phyloP scores from a whole-genome alignment of 257 asterid genomes.

The Vinca minor region DNA sequence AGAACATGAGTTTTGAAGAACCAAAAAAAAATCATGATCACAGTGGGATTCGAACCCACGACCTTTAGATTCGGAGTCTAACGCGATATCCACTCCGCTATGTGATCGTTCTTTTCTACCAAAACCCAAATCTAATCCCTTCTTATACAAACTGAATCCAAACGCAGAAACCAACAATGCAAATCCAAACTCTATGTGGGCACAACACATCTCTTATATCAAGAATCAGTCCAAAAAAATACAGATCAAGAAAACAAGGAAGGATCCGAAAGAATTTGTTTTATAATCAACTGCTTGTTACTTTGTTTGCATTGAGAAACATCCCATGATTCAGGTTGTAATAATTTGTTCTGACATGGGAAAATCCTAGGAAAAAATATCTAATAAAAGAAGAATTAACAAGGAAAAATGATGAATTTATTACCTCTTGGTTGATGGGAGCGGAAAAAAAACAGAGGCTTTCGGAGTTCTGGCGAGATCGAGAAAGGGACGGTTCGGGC shows the following conservation, averaged over 20 bases:
- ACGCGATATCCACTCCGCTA: conserved; percentile 99
- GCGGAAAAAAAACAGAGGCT: no score
- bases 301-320: not conserved
- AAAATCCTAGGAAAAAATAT: not conserved
- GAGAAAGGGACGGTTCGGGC: no score
- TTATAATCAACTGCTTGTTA: not conserved
- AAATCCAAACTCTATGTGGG: not conserved
- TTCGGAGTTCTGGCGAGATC: no score
- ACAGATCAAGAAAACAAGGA: not conserved
- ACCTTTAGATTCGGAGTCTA: conserved; percentile 97
- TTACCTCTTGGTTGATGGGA: no score
- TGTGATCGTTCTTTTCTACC: conserved; percentile 32
- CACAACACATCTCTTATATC: not conserved
- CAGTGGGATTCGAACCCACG: conserved; percentile 99
- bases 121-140: not conserved
- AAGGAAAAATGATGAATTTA: no score
- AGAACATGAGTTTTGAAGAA: no score
- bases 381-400: not conserved
- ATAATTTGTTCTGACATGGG: no score
- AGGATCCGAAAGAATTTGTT: no score
- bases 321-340: not conserved
- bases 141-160: not conserved
- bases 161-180: not conserved
- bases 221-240: not conserved
- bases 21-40: conserved; percentile 27